phyloP scores from a whole-genome alignment of 1,284 basidiomycete species.

The Heterobasidion parviporum region DNA sequence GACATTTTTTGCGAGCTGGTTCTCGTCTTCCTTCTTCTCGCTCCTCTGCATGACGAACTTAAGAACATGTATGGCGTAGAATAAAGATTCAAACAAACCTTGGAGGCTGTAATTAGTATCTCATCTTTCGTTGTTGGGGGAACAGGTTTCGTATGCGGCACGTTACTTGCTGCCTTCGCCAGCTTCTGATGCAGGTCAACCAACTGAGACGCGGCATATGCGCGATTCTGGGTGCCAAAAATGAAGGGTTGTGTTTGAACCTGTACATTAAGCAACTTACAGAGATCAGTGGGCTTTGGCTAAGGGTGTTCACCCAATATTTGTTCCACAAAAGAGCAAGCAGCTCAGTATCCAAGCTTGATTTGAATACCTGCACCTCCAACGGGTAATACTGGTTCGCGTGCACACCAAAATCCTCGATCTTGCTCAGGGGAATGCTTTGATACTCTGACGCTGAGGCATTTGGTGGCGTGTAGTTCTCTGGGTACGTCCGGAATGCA shows the following conservation, averaged over 20 bases:
- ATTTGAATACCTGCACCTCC: slow-evolving; percentile 94
- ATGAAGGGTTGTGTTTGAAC: too few species aligned
- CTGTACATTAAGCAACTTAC: slow-evolving; percentile 35
- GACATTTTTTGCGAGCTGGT: slow-evolving; percentile 71
- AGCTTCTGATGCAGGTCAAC: slow-evolving; percentile 86
- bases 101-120: slow-evolving; percentile 16
- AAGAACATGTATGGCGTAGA: slow-evolving; percentile 15
- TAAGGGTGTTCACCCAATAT: slow-evolving; percentile 97
- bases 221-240: slow-evolving; percentile 64
- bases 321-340: slow-evolving; percentile 96
- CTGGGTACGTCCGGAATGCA: slow-evolving; percentile 94
- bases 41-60: slow-evolving; percentile 26
- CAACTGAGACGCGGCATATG: slow-evolving; percentile 86
- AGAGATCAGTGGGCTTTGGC: slow-evolving; percentile 84
- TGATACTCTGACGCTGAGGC: slow-evolving; percentile 78
- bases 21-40: slow-evolving; percentile 64
- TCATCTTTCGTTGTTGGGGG: slow-evolving; percentile 48
- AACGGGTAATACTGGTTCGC: slow-evolving; percentile 95
- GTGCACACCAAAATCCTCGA: slow-evolving; percentile 97
- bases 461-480: slow-evolving; percentile 79
- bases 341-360: slow-evolving; percentile 77
- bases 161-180: slow-evolving; percentile 47
- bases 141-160: slow-evolving; percentile 44
- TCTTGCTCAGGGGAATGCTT: slow-evolving; percentile 89
- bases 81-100: slow-evolving; percentile 17